These are phyloP conservation scores for Fomitopsis pulvina DNA, from an alignment of 768 basidiomycete genomes.

Conservation along the genomic window DNA sequence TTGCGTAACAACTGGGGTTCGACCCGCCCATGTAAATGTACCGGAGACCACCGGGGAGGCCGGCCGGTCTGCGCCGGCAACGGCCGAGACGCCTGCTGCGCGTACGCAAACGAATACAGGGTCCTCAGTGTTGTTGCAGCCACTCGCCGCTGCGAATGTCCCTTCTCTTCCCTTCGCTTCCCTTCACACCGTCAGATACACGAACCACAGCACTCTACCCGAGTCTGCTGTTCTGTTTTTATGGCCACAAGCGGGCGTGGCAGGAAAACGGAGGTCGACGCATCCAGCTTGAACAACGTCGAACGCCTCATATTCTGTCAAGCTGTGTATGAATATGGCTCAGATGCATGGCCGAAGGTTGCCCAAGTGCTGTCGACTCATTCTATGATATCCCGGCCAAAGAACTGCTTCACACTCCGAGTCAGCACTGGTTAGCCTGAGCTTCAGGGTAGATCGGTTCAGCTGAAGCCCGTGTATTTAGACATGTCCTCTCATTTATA, in stretches of 20 bases:
- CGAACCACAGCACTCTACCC: not conserved
- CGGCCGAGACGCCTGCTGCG: not conserved
- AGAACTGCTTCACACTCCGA: slow-evolving; percentile 62
- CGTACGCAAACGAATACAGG: not conserved
- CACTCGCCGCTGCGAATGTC: not conserved
- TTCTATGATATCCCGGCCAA: slow-evolving; percentile 57
- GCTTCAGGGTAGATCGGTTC: not conserved
- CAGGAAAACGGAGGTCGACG: slow-evolving; percentile 10
- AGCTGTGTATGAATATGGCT: slow-evolving; percentile 78
- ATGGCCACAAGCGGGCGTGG: not conserved
- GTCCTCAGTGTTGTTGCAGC: not conserved
- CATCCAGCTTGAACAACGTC: slow-evolving; percentile 28
- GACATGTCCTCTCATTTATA: slow-evolving; percentile 66
- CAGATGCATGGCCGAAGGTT: slow-evolving; percentile 60
- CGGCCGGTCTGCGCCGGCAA: slow-evolving; percentile 7
- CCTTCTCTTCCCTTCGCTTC: not conserved
- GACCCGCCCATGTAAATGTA: not conserved
- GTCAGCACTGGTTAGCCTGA: slow-evolving; percentile 31
- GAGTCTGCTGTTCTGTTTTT: slow-evolving; percentile 8
- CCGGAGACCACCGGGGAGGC: slow-evolving; percentile 5
- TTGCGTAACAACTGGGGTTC: not conserved
- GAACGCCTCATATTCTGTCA: slow-evolving; percentile 83
- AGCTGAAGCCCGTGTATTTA: slow-evolving; percentile 24
- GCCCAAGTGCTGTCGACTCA: slow-evolving; percentile 63
- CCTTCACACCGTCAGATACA: no score